These are phyloP conservation scores for Senna tora DNA, from an alignment of 306 rosid species.

Conservation along the genomic window DNA sequence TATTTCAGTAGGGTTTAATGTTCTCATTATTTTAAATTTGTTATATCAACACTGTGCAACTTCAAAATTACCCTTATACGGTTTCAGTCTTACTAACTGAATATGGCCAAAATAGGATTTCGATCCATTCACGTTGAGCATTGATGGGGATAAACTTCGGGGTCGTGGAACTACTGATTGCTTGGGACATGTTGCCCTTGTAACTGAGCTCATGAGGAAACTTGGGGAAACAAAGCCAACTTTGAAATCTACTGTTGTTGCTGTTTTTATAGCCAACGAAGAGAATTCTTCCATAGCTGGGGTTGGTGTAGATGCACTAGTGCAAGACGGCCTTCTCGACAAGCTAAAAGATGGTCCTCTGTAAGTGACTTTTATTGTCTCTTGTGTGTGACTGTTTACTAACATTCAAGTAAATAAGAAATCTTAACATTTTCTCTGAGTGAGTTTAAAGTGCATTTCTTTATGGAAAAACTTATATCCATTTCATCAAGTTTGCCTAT, in stretches of 20 bases:
- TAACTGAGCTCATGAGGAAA: slow-evolving; percentile 79
- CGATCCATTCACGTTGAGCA: slow-evolving; percentile 87
- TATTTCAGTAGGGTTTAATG: background rate
- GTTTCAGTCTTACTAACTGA: background rate
- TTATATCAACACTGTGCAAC: background rate
- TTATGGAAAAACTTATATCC: no score
- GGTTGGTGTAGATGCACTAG: slow-evolving; percentile 90
- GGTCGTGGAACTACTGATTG: slow-evolving; percentile 98
- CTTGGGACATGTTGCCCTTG: slow-evolving; percentile 91
- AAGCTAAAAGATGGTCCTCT: slow-evolving; percentile 81
- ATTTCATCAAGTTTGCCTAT: no score
- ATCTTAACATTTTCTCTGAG: slow-evolving; percentile 10
- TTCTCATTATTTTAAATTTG: background rate
- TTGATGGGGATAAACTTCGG: slow-evolving; percentile 83
- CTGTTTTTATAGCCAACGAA: slow-evolving; percentile 87
- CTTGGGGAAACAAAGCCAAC: slow-evolving; percentile 76
- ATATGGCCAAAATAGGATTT: slow-evolving; percentile 58
- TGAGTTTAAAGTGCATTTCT: no score
- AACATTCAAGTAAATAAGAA: background rate
- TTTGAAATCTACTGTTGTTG: slow-evolving; percentile 82
- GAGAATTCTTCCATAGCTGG: slow-evolving; percentile 86
- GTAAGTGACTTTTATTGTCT: slow-evolving; percentile 61
- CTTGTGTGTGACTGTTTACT: background rate
- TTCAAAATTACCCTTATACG: background rate
- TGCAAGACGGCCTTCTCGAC: slow-evolving; percentile 70